Evolutionary conservation across 495 filamentous ascomycete species (phyloP), one percentile per base, ranked within the genome.

Genomic region (Talaromyces proteolyticus): DNA sequence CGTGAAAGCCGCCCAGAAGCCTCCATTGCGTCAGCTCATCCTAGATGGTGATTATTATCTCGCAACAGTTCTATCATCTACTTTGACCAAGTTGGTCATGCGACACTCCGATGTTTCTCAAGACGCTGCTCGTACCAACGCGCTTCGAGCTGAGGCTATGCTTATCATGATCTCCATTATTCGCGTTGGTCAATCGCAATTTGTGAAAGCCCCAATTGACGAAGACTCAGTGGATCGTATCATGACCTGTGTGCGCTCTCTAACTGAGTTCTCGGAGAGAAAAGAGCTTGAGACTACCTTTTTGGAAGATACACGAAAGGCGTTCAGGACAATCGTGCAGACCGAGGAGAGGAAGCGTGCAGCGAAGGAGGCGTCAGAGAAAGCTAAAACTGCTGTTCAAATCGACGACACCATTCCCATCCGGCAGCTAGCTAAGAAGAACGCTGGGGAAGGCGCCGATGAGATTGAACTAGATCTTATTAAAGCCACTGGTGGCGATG

Each of bases 121-220:
- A 19, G 93, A 97, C 57, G 67, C 72, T 21, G 86, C 88, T 24
- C 86, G 94, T 17, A 97, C 91, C 12, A 97, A 97, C 60, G 91
- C 92, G 26, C 79, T 99, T 3, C 86, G 89, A 20, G 93, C 93
- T 3, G 94, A 99, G 69, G 94, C 94, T 23, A 99, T 97, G 94
- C 77, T 97, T 39, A 97, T 97, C 63, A 96, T 98, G 91, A 96
- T 97, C 55, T 96, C 91, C 17, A 93, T 99, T 59, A 88, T 96
- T 54, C 89, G 94, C 53, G 94, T 95, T 51, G 94, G 94, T 11
- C 94, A 99, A 68, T 96, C 91, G 6, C 88, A 93, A 57, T 99
- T 99, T 51, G 94, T 95, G 60, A 96, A 96, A 70, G 87, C 88
- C 6, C 88, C 90, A 3, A 96, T 99, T 52, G 94, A 99, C 58